Base-by-base conservation (phyloP, 176 grass and related monocot genomes). In the Musa acuminata region DNA sequence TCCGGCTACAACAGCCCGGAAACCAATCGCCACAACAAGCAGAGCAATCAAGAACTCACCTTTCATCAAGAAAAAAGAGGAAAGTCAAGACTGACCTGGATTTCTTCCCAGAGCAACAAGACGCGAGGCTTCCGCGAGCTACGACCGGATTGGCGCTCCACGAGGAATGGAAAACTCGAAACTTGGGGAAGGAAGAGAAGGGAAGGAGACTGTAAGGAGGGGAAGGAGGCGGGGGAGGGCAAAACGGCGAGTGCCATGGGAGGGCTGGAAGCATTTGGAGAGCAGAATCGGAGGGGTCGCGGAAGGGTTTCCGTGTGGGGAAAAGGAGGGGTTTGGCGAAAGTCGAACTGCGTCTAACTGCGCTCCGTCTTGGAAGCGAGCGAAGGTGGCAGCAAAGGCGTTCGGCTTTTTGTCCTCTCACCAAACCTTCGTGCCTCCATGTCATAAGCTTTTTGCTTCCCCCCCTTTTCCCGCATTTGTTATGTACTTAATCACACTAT, bases 1-100 rank as follows among this genome's bases (percentile, higher is more conserved):
- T 77, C 50, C 70, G 53, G 8, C 83, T 72, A 25, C 14, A 81
- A 26, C 60, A 76, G 35, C 35, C 35, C 35, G 35, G 35, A 43
- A 43, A 43, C 35, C 4, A 4, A 43, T 60, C 17, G 54, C 54
- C 16, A 53, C 3, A 23, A 53, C 4, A 52, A 54, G 35, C 10
- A 49, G n/a, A 49, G 8, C 27, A 14, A 13, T 69, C 13, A 50
- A 19, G 1, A 53, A 25, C 20, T 22, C 71, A 25, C 25, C 49
- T 8, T 26, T 13, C 8, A 20, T 3, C 9, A 24, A 53, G 8
- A 14, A 26, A 14, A 52, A 24, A 25, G 9, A 8, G 11, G 71
- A 54, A 29, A 54, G 11, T 7, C 10, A 9, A 35, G 19, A n/a
- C 43, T 54, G 13, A 79, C 75, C 71, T 73, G 11, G 51, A 55